Conservation (phyloP, 768 basidiomycete genomes). For the Pulveroboletus sp. region DNA sequence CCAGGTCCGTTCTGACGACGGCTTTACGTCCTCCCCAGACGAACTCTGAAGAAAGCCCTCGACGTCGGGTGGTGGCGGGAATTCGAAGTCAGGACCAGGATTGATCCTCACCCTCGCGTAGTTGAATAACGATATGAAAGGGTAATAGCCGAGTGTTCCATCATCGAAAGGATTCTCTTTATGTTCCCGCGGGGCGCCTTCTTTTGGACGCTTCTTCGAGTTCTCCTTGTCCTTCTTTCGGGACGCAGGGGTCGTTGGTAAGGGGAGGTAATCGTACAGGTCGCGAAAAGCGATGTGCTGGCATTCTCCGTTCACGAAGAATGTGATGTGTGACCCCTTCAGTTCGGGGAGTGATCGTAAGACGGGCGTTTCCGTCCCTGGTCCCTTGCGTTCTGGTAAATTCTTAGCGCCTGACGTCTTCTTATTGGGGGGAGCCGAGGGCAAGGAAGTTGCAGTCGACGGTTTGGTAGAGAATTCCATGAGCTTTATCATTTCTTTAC, state of each 20-base stretch:
- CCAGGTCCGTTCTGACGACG: constrained; percentile 49
- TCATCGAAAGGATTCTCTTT: constrained; percentile 89
- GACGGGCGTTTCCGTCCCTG: constrained; percentile 31
- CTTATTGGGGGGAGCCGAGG: constrained; percentile 52
- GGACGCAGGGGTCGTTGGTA: constrained; percentile 58
- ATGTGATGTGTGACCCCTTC: constrained; percentile 69
- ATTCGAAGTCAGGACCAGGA: constrained; percentile 83
- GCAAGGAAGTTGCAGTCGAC: constrained; percentile 50
- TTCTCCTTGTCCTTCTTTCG: constrained; percentile 56
- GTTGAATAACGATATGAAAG: constrained; percentile 91
- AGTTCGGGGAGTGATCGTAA: constrained; percentile 70
- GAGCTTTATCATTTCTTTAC: constrained; percentile 89
- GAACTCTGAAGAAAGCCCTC: constrained; percentile 51
- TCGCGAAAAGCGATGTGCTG: constrained; percentile 84
- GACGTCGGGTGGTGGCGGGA: constrained; percentile 74
- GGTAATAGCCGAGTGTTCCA: constrained; percentile 92
- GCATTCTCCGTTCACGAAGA: constrained; percentile 88
- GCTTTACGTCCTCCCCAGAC: constrained; percentile 31
- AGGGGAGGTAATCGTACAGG: constrained; percentile 84
- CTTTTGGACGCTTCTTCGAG: constrained; percentile 53
- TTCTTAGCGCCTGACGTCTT: constrained; percentile 67
- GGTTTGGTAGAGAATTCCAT: constrained; percentile 72
- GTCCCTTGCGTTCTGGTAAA: constrained; percentile 53
- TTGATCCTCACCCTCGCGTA: constrained; percentile 82
- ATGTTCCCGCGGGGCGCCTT: constrained; percentile 65